Conservation (phyloP, 441 rosid genomes). For the Adansonia grandidieri region DNA sequence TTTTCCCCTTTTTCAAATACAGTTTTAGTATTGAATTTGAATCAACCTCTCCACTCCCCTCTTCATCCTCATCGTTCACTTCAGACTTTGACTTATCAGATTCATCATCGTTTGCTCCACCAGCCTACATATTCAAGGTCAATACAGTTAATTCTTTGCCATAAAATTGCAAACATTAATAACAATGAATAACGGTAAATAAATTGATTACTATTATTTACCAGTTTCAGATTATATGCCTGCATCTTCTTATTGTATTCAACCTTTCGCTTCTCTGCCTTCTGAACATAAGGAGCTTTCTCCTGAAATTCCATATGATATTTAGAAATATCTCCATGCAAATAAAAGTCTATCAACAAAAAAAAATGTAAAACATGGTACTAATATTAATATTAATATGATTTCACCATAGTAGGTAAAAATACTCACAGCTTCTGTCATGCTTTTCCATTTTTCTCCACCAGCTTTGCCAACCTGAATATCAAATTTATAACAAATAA, state of each 20-base stretch:
- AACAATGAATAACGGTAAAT: not conserved
- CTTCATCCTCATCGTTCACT: constrained; percentile 54
- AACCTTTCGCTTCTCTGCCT: constrained; percentile 52
- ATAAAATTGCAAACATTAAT: not conserved
- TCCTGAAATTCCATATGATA: constrained; percentile 42
- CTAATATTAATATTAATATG: not conserved
- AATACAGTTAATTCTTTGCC: not conserved
- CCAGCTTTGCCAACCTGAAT: constrained; percentile 83
- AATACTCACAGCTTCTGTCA: constrained; percentile 59
- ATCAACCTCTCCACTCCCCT: constrained; percentile 55
- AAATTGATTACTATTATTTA: constrained; percentile 13
- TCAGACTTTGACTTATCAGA: constrained; percentile 73
- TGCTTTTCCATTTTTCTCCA: constrained; percentile 74
- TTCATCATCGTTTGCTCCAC: constrained; percentile 54
- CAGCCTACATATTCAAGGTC: constrained; percentile 39
- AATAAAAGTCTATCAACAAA: not conserved
- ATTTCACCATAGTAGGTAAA: not conserved
- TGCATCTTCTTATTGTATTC: constrained; percentile 55
- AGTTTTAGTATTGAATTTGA: not conserved
- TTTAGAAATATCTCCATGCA: not conserved
- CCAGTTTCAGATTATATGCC: constrained; percentile 59
- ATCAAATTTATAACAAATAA: not conserved
- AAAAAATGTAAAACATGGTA: not conserved
- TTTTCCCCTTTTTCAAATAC: not conserved
- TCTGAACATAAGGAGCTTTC: constrained; percentile 56